Evolutionary conservation across 345 rosid species (phyloP).

Genomic region (Syzygium grande): DNA sequence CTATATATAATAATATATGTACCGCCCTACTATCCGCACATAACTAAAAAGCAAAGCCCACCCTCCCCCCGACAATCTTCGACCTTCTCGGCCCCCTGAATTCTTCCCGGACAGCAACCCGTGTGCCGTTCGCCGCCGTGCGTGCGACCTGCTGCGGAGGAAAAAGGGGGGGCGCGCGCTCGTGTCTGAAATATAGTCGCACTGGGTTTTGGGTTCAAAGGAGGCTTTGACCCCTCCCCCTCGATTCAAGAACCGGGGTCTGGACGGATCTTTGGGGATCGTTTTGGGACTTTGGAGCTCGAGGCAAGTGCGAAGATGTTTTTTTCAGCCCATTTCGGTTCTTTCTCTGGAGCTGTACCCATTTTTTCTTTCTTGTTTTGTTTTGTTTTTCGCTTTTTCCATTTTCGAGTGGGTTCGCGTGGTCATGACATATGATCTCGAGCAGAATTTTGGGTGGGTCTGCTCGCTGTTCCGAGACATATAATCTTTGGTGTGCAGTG

Average conservation of each 20-base stretch:
- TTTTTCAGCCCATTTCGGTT: too few species aligned
- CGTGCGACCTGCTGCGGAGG: too few species aligned
- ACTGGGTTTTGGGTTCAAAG: not conserved
- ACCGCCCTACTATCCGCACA: not conserved
- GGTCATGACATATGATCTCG: not conserved
- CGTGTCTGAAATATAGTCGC: not conserved
- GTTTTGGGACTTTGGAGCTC: slow-evolving; percentile 6
- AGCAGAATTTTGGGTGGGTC: slow-evolving; percentile 3
- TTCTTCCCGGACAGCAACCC: not conserved
- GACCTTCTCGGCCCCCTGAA: not conserved
- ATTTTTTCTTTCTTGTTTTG: not conserved
- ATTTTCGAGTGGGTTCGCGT: not conserved
- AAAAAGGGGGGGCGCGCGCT: too few species aligned
- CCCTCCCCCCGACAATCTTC: not conserved
- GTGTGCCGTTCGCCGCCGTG: not conserved
- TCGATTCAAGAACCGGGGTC: slow-evolving; percentile 15
- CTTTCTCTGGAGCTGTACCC: not conserved
- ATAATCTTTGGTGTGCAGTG: not conserved
- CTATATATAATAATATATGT: not conserved
- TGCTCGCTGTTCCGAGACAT: not conserved
- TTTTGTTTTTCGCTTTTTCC: not conserved
- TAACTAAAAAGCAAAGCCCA: not conserved
- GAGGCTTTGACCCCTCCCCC: not conserved
- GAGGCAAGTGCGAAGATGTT: not conserved
- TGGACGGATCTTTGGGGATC: slow-evolving; percentile 28